phyloP scores from a whole-genome alignment of 495 filamentous ascomycete genomes.

The Aspergillus saccharolyticus region DNA sequence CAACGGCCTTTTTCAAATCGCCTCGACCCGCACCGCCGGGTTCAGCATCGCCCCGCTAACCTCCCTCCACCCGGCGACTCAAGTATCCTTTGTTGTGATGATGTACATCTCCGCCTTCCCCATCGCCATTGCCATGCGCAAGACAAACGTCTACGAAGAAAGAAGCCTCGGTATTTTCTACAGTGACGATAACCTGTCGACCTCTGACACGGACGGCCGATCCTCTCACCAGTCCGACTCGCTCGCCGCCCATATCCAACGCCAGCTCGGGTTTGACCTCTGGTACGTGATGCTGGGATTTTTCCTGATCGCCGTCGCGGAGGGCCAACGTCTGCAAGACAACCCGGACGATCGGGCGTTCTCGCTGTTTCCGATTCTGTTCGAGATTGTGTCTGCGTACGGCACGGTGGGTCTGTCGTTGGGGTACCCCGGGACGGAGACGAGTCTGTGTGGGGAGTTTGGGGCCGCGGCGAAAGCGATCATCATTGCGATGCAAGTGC shows the following conservation, averaged over 20 bases:
- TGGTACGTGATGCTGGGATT: slow-evolving; percentile 84
- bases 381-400: slow-evolving; percentile 82
- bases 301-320: slow-evolving; percentile 74
- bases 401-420: slow-evolving; percentile 85
- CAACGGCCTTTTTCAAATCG: slow-evolving; percentile 77
- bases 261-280: slow-evolving; percentile 82
- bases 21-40: slow-evolving; percentile 75
- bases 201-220: slow-evolving; percentile 23
- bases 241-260: slow-evolving; percentile 59
- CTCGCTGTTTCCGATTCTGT: slow-evolving; percentile 67
- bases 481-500: slow-evolving; percentile 79
- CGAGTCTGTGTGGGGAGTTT: slow-evolving; percentile 70
- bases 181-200: slow-evolving; percentile 19
- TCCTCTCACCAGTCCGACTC: slow-evolving; percentile 49
- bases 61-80: slow-evolving; percentile 72
- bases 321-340: slow-evolving; percentile 56
- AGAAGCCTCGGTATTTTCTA: slow-evolving; percentile 72
- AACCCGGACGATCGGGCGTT: slow-evolving; percentile 18
- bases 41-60: slow-evolving; percentile 69
- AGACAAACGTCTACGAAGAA: slow-evolving; percentile 92
- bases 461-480: slow-evolving; percentile 67
- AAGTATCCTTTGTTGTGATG: slow-evolving; percentile 88
- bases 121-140: slow-evolving; percentile 79
- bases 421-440: slow-evolving; percentile 63
- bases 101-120: slow-evolving; percentile 96